Base-by-base conservation (phyloP, 495 filamentous ascomycete genomes). In the Hypoxylon crocopeplum region DNA sequence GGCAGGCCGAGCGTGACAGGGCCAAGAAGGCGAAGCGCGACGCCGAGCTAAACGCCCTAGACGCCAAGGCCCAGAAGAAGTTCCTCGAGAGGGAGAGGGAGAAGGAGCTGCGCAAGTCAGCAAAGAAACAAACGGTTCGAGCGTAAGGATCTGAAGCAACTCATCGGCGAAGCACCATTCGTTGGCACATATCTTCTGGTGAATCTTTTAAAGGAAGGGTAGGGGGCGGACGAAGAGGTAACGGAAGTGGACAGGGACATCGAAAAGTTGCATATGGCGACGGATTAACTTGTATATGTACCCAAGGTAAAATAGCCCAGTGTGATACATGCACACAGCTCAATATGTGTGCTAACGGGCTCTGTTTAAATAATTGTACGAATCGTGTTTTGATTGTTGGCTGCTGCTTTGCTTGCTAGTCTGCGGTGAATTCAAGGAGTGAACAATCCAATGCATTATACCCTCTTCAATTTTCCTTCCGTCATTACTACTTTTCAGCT, bases 11-110 rank as follows among this genome's bases (percentile, higher is more conserved):
- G 65, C 82, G 84, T 13, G 94, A 97, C 72, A 91, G 89, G 81
- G 75, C 83, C 64, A 95, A 92, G 82, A 97, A 95, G 80, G 85
- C 92, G 66, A 92, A 96, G 82, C 81, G 94, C n/a, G 94, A 98
- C 68, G 80, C 83, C 42, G 80, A 86, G 75, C 76, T 98, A 46
- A 89, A 88, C 67, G 82, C 84, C 7, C 84, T 98, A 79, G 91
- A 84, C 59, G 93, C 93, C 15, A 93, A 96, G 64, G 92, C 94
- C 66, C 94, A 98, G 83, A 88, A 91, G 77, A 96, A 93, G 79
- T 97, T 87, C 70, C 78, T 98, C 47, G 95, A 98, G 54, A 89
- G 87, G 71, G 94, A 98, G 82, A 81, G 82, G 61, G 88, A 94
- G 70, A 90, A 89, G 81, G 90, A 89, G 68, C 72, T 86, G 65